Conservation (phyloP, 2,329 filamentous ascomycete genomes). For the Camptophora hylomeconis region DNA sequence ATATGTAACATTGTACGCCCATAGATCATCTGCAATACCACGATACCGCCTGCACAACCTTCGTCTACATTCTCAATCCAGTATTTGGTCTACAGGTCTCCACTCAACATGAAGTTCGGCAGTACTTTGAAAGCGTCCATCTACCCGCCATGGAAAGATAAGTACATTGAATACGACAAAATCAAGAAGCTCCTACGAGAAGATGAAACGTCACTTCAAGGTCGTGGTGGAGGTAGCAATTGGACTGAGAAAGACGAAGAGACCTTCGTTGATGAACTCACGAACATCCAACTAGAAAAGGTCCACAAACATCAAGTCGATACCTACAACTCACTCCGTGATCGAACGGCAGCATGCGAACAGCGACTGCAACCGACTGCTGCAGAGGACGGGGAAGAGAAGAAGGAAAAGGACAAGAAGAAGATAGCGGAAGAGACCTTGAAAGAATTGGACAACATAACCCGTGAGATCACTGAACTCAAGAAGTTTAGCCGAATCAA, state of each 20-base stretch:
- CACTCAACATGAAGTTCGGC: slow-evolving; percentile 68
- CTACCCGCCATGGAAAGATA: slow-evolving; percentile 78
- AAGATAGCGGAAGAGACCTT: slow-evolving; percentile 57
- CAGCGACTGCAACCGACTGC: slow-evolving; percentile 44
- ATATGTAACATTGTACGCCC: no score
- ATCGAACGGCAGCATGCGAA: slow-evolving; percentile 62
- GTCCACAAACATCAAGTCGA: slow-evolving; percentile 79
- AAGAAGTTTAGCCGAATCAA: slow-evolving; percentile 94
- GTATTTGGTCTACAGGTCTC: background rate
- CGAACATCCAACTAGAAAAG: slow-evolving; percentile 91
- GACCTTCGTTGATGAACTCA: slow-evolving; percentile 83
- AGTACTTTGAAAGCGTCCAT: slow-evolving; percentile 68
- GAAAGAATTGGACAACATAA: slow-evolving; percentile 71
- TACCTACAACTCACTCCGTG: slow-evolving; percentile 68
- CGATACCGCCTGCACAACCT: no score
- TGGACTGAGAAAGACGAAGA: slow-evolving; percentile 96
- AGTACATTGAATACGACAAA: slow-evolving; percentile 93
- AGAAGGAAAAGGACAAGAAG: slow-evolving; percentile 27
- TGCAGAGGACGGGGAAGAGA: slow-evolving; percentile 22
- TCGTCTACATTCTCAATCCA: no score
- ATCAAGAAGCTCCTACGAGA: slow-evolving; percentile 83
- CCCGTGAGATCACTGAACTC: slow-evolving; percentile 79
- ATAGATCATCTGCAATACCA: no score
- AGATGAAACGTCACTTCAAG: slow-evolving; percentile 41
- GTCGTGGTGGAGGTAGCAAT: slow-evolving; percentile 33